Percentiles rank a stretch among this genome's conserved stretches.
phyloP scores from a whole-genome alignment of 257 asterid species.

The Petunia secreta region DNA sequence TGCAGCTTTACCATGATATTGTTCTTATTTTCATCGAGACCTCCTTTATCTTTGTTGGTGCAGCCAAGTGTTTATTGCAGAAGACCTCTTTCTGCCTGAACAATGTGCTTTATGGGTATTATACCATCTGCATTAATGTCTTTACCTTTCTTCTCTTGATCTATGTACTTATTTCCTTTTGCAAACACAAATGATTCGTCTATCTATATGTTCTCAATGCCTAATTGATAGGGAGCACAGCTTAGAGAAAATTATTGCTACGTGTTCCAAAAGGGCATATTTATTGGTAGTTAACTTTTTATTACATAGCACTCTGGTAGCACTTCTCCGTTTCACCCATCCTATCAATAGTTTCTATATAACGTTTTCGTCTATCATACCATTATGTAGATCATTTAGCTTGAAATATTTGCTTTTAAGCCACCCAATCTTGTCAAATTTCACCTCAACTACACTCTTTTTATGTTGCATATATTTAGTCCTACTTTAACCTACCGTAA shows the following conservation, averaged over 20 bases:
- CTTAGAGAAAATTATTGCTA: neutral
- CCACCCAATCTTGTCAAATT: too few species aligned
- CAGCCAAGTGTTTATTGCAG: neutral
- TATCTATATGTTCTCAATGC: neutral
- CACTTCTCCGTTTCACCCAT: too few species aligned
- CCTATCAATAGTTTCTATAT: too few species aligned
- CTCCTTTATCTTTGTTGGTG: neutral
- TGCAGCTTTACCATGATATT: neutral
- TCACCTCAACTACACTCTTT: too few species aligned
- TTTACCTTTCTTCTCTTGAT: neutral
- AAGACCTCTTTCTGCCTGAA: conserved; percentile 3
- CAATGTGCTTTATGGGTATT: neutral
- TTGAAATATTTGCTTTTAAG: too few species aligned
- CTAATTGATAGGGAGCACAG: neutral
- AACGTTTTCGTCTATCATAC: too few species aligned
- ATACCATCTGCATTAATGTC: neutral
- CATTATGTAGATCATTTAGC: too few species aligned
- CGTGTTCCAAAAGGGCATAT: neutral
- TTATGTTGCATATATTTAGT: too few species aligned
- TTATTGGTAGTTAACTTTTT: neutral
- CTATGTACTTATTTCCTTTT: neutral
- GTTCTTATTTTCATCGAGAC: neutral
- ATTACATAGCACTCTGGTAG: too few species aligned
- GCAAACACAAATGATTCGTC: neutral
- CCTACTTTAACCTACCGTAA: too few species aligned